Evolutionary conservation across 176 grass and related monocot species (phyloP), one percentile per base, ranked within the genome.

Genomic region (Pharus latifolius): DNA sequence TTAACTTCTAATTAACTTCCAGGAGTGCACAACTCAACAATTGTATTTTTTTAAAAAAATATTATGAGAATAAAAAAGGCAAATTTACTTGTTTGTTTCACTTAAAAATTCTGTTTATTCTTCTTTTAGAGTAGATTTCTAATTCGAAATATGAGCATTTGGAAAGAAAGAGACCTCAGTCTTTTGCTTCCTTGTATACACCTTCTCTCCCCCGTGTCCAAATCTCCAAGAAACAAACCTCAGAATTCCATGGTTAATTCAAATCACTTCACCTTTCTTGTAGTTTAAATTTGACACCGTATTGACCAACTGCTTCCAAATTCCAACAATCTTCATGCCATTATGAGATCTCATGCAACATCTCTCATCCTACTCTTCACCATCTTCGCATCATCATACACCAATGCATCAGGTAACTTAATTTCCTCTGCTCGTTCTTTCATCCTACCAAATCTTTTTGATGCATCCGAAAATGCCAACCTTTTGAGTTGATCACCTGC

Each of bases 341-440:
- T 27, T 53, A 23, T 53, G 73, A 22, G 75, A 53, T 50, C 28
- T 22, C 54, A 45, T 3, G 54, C 20, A 26, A 1, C 16, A 10
- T 53, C n/a, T 12, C 53, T 40, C 12, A 9, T 43, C 58, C 0
- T 66, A 0, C 32, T 84, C 20, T 48, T 61, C 69, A 12, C 73
- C 68, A 11, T 44, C 12, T 14, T 30, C 6, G 27, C 46, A 11
- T 3, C 53, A 5, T 2, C 66, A 12, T 0, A 60, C 9, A 11
- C 45, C 35, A 13, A 25, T 19, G 61, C 76, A 0, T 61, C 82
- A 40, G 82, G 82, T 69, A 5, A 9, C 49, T 53, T 41, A n/a
- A 0, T 6, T 25, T 7, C 8, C 3, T 2, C 14, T 53, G 34
- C 31, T 23, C 29, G n/a, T n/a, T n/a, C 3, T 10, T 72, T 3